phyloP scores from a whole-genome alignment of 2,329 filamentous ascomycete genomes.

The Aspergillus novofumigatus region DNA sequence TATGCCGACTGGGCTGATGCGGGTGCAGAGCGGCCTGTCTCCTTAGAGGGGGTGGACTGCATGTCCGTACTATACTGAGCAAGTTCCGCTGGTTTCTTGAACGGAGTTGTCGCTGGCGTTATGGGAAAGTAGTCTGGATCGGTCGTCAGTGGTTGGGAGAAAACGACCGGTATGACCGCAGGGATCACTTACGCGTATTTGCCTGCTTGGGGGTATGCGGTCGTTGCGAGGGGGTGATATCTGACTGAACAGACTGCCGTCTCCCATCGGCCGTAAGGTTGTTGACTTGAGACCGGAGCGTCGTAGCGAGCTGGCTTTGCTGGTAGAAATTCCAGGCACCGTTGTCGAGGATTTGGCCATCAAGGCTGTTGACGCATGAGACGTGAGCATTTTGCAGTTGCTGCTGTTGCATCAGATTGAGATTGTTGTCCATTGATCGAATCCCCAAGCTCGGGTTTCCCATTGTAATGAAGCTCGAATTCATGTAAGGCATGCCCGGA shows the following conservation, averaged over 20 bases:
- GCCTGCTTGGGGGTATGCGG: slow-evolving; percentile 63
- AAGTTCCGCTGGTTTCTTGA: slow-evolving; percentile 37
- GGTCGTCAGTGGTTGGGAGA: slow-evolving; percentile 17
- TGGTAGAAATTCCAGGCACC: slow-evolving; percentile 24
- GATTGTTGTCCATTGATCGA: slow-evolving; percentile 19
- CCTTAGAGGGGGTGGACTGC: slow-evolving; percentile 39
- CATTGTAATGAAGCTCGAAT: slow-evolving; percentile 14
- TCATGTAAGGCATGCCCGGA: slow-evolving; percentile 18
- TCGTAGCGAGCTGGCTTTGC: slow-evolving; percentile 17
- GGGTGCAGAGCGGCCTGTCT: slow-evolving; percentile 28
- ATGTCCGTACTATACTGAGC: slow-evolving; percentile 36
- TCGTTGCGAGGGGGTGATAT: slow-evolving; percentile 39
- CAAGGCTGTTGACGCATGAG: slow-evolving; percentile 14
- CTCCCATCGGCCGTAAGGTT: slow-evolving; percentile 24
- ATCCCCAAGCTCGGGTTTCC: slow-evolving; percentile 12
- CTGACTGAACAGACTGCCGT: slow-evolving; percentile 38
- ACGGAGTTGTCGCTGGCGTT: slow-evolving; percentile 63
- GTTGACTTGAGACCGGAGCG: slow-evolving; percentile 21
- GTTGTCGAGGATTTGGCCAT: slow-evolving; percentile 21
- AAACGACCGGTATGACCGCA: background rate
- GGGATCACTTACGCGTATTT: slow-evolving; percentile 50
- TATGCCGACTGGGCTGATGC: slow-evolving; percentile 32
- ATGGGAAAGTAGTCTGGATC: slow-evolving; percentile 59
- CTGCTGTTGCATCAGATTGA: slow-evolving; percentile 30
- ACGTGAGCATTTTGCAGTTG: slow-evolving; percentile 18